A percentile compares a stretch with the other conserved stretches of the same genome.
phyloP scores from a whole-genome alignment of 495 filamentous ascomycete genomes.

The Penicillium argentinense region DNA sequence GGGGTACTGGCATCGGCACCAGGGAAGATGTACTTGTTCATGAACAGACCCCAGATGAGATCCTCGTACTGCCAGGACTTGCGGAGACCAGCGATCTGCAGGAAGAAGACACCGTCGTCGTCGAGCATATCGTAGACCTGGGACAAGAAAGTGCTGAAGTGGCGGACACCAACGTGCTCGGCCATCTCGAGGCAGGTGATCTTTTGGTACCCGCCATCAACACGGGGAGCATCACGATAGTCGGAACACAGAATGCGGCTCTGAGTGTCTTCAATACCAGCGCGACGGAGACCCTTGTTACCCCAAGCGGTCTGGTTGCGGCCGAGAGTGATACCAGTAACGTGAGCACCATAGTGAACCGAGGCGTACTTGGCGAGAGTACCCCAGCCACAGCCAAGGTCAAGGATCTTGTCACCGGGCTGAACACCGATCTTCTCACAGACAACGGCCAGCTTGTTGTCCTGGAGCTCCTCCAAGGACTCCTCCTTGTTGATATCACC shows the following conservation, averaged over 20 bases:
- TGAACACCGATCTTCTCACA: constrained; percentile 70
- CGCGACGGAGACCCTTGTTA: constrained; percentile 61
- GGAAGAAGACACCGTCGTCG: constrained; percentile 70
- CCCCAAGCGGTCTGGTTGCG: constrained; percentile 74
- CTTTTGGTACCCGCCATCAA: constrained; percentile 61
- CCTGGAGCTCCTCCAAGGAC: constrained; percentile 65
- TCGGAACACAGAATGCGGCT: constrained; percentile 66
- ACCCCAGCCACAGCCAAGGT: constrained; percentile 73
- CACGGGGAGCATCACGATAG: constrained; percentile 66
- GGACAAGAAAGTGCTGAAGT: constrained; percentile 58
- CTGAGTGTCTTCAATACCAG: constrained; percentile 59
- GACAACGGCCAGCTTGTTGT: constrained; percentile 70
- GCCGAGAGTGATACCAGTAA: constrained; percentile 67
- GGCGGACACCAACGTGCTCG: constrained; percentile 70
- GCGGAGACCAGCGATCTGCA: constrained; percentile 68
- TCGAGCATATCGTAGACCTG: constrained; percentile 71
- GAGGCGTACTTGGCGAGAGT: constrained; percentile 67
- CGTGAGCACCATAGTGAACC: constrained; percentile 60
- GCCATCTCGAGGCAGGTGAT: constrained; percentile 78
- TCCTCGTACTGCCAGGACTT: constrained; percentile 75
- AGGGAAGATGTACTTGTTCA: constrained; percentile 78
- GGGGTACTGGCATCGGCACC: constrained; percentile 69
- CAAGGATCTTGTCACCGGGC: constrained; percentile 60
- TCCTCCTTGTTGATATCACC: constrained; percentile 66
- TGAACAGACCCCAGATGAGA: constrained; percentile 72